These are phyloP conservation scores for Spencermartinsiella ligniputridi DNA, from an alignment of 1,139 yeast genomes.

Conservation along the genomic window DNA sequence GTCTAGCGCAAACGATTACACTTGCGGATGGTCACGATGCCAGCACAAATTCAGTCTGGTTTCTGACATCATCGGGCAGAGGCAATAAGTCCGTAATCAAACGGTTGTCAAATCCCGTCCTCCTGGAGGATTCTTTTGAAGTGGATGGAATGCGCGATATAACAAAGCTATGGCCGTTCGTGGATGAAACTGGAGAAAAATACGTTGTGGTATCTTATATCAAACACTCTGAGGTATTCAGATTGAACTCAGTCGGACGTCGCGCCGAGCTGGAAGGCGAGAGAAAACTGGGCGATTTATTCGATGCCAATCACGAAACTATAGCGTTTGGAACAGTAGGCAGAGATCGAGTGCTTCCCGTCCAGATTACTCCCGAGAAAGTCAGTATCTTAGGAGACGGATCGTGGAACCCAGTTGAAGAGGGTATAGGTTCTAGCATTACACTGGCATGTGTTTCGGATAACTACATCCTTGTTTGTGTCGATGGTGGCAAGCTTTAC, in stretches of 20 bases:
- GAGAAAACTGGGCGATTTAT: neutral
- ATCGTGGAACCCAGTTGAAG: neutral
- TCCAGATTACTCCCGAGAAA: neutral
- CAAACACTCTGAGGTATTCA: neutral
- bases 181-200: neutral
- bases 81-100: neutral
- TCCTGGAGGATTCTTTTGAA: neutral
- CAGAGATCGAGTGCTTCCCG: neutral
- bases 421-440: neutral
- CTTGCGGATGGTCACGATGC: neutral
- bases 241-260: neutral
- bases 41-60: neutral
- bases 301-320: neutral
- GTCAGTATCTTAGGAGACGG: neutral
- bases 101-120: neutral
- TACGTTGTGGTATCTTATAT: neutral
- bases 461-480: neutral
- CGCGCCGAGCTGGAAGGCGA: neutral
- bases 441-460: neutral
- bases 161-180: neutral
- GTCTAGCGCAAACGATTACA: neutral
- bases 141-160: neutral
- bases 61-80: neutral
- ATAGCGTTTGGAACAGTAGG: neutral
- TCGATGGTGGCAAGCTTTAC: neutral